Evolutionary conservation across 805 yeast genomes (phyloP).

Genomic region (Yarrowia alimentaria): DNA sequence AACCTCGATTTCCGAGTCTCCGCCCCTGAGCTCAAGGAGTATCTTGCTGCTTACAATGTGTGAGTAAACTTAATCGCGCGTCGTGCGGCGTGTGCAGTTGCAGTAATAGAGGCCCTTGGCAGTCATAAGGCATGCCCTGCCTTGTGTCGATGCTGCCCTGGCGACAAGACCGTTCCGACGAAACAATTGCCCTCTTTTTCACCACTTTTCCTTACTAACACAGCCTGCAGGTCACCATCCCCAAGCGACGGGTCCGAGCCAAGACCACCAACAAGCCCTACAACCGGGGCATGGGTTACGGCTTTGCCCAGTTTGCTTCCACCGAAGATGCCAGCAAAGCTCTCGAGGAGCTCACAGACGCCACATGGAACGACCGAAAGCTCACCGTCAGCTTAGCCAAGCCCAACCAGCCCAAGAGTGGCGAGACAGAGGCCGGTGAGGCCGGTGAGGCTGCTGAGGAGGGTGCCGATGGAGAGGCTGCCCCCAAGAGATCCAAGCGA

Average conservation of each 20-base stretch:
- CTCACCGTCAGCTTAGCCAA: slow-evolving; percentile 39
- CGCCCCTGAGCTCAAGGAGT: slow-evolving; percentile 28
- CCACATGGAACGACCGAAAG: slow-evolving; percentile 36
- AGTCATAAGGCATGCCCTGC: no score
- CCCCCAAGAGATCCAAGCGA: slow-evolving; percentile 25
- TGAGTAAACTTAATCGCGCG: slow-evolving; percentile 26
- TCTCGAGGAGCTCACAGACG: slow-evolving; percentile 42
- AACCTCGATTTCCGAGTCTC: slow-evolving; percentile 24
- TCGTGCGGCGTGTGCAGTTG: slow-evolving; percentile 25
- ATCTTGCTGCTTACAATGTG: slow-evolving; percentile 26
- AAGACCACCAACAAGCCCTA: slow-evolving; percentile 28
- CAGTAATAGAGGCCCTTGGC: no score
- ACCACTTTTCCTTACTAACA: slow-evolving; percentile 9
- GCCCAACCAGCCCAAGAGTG: slow-evolving; percentile 39
- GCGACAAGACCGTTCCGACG: no score
- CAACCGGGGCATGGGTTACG: slow-evolving; percentile 49
- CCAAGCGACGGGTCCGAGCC: slow-evolving; percentile 23
- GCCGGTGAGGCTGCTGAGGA: background rate
- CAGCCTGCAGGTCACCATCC: slow-evolving; percentile 25
- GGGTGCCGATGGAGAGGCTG: slow-evolving; percentile 6
- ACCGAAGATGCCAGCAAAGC: slow-evolving; percentile 46
- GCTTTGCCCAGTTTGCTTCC: slow-evolving; percentile 48
- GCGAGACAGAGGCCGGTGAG: slow-evolving; percentile 14
- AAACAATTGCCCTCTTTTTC: background rate
- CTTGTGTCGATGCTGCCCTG: no score